Evolutionary conservation across 1,284 basidiomycete species (phyloP).

Genomic region (Rhodotorula sp.): DNA sequence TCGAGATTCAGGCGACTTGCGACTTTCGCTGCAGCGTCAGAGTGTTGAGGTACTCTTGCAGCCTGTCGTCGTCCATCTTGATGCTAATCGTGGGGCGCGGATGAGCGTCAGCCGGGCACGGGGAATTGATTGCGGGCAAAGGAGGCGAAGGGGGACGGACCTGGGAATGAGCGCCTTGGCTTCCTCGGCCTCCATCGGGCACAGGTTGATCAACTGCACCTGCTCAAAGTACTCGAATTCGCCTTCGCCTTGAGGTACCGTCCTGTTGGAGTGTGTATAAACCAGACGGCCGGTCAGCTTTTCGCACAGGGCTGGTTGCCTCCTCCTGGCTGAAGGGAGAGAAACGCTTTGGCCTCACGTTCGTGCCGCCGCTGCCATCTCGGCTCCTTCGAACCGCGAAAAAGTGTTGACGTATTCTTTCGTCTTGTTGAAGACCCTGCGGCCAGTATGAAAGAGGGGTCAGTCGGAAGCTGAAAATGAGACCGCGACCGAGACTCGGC

Average conservation of each 20-base stretch:
- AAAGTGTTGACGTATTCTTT: slow-evolving; percentile 87
- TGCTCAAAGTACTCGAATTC: slow-evolving; percentile 83
- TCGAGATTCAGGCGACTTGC: slow-evolving; percentile 65
- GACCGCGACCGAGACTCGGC: background rate
- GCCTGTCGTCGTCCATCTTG: slow-evolving; percentile 75
- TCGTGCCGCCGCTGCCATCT: slow-evolving; percentile 81
- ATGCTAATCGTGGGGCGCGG: background rate
- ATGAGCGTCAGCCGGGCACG: background rate
- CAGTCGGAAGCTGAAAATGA: background rate
- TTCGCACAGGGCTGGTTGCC: no score
- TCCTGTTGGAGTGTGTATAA: background rate
- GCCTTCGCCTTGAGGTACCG: slow-evolving; percentile 53
- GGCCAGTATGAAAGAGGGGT: background rate
- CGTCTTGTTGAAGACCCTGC: slow-evolving; percentile 86
- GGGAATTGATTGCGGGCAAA: background rate
- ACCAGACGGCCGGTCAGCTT: slow-evolving; percentile 23
- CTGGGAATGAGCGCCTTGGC: slow-evolving; percentile 84
- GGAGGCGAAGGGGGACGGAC: slow-evolving; percentile 6
- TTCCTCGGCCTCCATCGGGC: slow-evolving; percentile 81
- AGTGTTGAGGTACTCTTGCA: slow-evolving; percentile 77
- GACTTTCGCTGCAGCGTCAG: slow-evolving; percentile 77
- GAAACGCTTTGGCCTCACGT: slow-evolving; percentile 59
- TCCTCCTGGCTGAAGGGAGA: background rate
- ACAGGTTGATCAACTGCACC: slow-evolving; percentile 85
- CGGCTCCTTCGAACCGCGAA: slow-evolving; percentile 80